Evolutionary conservation across 2,329 filamentous ascomycete species (phyloP), one percentile per base, ranked within the genome.

Genomic region (Rhinocladiella similis): DNA sequence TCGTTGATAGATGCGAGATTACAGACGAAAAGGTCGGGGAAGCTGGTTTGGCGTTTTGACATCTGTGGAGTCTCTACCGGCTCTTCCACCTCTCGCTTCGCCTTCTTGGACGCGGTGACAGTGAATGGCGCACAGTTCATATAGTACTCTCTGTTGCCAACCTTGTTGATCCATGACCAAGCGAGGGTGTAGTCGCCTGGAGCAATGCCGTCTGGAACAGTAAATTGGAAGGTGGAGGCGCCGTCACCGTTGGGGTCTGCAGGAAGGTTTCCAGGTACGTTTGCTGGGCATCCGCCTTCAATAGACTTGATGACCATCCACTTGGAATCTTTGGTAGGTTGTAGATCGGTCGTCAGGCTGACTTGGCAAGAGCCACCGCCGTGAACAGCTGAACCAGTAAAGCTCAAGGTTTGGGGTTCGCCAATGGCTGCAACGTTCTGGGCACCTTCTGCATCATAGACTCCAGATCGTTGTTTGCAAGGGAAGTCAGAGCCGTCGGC

Each of bases 81-180:
- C 10, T 33, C 10, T 12, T 9, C 29, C 10, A 3, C 29, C 29
- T 33, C 29, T 12, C 29, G 6, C 10, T 33, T 33, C 29, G 29
- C 29, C 51, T 72, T 69, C 1, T 75, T 72, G 19, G 75, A 74
- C 3, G 72, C 75, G 0, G 83, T 83, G 20, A 97, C 79, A 0
- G 79, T 81, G 47, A 96, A 72, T 0, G 90, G 84, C 0, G 88
- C 90, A 66, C 93, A 99, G 81, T 96, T 95, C 91, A 96, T 96
- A 80, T 97, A 97, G 81, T 96, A 91, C 70, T 97, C 94, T 1
- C 92, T 87, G 77, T 96, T 96, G 2, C 94, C 94, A 9, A 96
- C 68, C 57, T 88, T 88, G 74, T 97, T 97, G 74, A 96, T 85
- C 94, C 94, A 97, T 0, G 91, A 91, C 91, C 92, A 97, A 0